Conservation (phyloP, 73 alveolate species). For the Paraurostyla sp. region DNA sequence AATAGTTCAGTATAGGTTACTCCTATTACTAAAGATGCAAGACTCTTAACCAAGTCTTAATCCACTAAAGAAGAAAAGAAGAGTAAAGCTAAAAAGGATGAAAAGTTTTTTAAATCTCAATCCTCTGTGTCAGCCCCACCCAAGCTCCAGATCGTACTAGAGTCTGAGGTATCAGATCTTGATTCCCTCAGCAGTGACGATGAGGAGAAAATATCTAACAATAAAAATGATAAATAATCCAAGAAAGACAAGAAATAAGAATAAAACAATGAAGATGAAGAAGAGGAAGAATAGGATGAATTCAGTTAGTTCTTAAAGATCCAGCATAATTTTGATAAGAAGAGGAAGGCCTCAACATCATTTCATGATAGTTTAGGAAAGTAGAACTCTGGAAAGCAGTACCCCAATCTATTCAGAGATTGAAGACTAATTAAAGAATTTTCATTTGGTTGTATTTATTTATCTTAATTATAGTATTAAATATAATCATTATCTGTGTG, state of each 20-base stretch:
- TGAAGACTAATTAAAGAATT: no score
- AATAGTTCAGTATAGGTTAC: background rate
- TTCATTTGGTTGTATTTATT: no score
- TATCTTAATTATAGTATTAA: no score
- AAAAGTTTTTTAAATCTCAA: background rate
- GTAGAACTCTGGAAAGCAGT: background rate
- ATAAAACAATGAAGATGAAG: background rate
- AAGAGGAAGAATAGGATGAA: conserved; percentile 21
- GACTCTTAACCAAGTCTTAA: background rate
- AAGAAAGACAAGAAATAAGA: background rate
- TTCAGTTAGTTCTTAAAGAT: conserved; percentile 39
- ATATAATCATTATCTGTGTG: no score
- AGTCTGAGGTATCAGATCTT: background rate
- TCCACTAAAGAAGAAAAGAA: background rate
- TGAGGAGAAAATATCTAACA: background rate
- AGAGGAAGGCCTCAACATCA: conserved; percentile 36
- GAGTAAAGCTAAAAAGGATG: background rate
- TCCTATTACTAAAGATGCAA: background rate
- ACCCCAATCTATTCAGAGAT: conserved; percentile 38
- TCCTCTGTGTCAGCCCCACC: no score
- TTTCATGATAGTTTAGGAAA: conserved; percentile 12
- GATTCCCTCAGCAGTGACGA: background rate
- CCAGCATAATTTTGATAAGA: conserved; percentile 10
- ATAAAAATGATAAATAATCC: background rate
- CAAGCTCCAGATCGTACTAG: background rate